A percentile compares a stretch with the other conserved stretches of the same genome.
Evolutionary conservation across 23 red algal genomes (phyloP).

Genomic region (Gracilaria domingensis): DNA sequence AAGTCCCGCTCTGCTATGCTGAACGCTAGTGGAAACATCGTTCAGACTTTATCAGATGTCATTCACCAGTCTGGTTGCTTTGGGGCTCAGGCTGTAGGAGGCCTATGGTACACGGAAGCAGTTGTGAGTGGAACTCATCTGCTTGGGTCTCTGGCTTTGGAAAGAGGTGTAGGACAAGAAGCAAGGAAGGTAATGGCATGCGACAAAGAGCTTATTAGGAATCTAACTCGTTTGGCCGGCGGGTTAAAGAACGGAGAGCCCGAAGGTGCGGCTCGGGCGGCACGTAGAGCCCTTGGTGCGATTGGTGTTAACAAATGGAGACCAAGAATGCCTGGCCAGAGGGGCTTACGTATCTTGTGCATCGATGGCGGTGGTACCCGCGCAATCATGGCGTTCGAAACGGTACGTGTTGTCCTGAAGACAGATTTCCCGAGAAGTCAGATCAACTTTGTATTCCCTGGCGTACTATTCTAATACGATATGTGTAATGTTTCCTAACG

Average conservation of each 20-base stretch:
- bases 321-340: slow-evolving; percentile 92
- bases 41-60: slow-evolving; percentile 26
- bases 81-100: slow-evolving; percentile 18
- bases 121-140: slow-evolving; percentile 74
- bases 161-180: slow-evolving; percentile 37
- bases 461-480: neutral
- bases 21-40: slow-evolving; percentile 33
- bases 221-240: slow-evolving; percentile 74
- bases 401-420: slow-evolving; percentile 38
- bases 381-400: slow-evolving; percentile 95
- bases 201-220: slow-evolving; percentile 68
- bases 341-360: slow-evolving; percentile 86
- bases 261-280: slow-evolving; percentile 82
- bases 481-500: neutral
- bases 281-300: slow-evolving; percentile 81
- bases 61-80: slow-evolving; percentile 42
- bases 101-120: slow-evolving; percentile 65
- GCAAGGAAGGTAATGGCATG: slow-evolving; percentile 33
- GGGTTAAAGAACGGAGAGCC: slow-evolving; percentile 79
- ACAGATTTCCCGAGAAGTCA: neutral
- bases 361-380: slow-evolving; percentile 97
- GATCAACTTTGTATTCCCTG: neutral
- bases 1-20: slow-evolving; percentile 46
- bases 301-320: slow-evolving; percentile 93
- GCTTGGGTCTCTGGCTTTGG: slow-evolving; percentile 79